Evolutionary conservation across 176 grass and related monocot genomes (phyloP), one percentile per base, ranked within the genome.

Genomic region (Oryza glaberrima): DNA sequence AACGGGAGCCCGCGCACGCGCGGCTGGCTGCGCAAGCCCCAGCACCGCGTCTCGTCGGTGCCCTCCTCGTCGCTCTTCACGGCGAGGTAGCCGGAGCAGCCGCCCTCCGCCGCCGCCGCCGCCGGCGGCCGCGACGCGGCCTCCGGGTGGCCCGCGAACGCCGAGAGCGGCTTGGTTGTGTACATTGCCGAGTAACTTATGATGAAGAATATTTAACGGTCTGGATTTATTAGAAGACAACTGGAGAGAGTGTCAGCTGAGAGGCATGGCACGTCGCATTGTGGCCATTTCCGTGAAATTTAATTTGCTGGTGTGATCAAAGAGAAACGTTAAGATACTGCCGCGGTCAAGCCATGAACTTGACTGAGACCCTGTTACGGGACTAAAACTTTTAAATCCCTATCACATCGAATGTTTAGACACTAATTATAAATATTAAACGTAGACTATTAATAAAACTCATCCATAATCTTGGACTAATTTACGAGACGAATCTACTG

Each of bases 1-100:
- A 87, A 87, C 2, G 88, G 88, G 17, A 90, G 73, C 76, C 82
- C 78, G 35, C 6, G 65, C 16, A 90, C 56, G 65, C 79, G 40
- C 47, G 72, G 15, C 11, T 67, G 19, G 28, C 40, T 16, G 72
- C 73, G 74, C 38, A 3, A 6, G 69, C 69, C 69, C 20, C 69
- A 94, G 56, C 92, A 94, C 52, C 89, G 11, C n/a, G 3, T 12
- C 61, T 9, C 67, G 30, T 49, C 69, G 54, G 32, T 64, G 14
- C 81, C 80, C 4, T 65, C 80, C 32, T 75, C 83, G 17, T 64
- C 28, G 45, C 88, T 76, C 79, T 85, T 75, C 65, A 84, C 15
- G 1, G 77, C 77, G 2, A 94, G 79, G 78, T 85, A 89, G 16
- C 89, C 86, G 2, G 89, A 85, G 65, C 52, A 63, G 0, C 46